A percentile compares a stretch with the other conserved stretches of the same genome.
phyloP scores from a whole-genome alignment of 768 basidiomycete species.

The Amanita jacksonii region DNA sequence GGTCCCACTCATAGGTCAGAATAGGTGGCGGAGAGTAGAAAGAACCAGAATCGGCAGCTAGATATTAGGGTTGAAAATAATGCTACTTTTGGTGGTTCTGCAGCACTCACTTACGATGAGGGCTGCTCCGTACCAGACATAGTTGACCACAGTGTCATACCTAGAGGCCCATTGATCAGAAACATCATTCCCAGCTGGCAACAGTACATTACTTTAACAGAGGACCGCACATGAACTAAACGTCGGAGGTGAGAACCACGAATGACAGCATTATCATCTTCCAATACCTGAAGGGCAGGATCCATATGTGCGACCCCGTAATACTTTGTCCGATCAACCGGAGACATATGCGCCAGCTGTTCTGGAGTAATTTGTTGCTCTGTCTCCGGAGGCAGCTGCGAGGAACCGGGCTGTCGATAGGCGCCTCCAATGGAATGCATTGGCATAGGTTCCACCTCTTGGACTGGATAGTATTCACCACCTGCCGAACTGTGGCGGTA shows the following conservation, averaged over 20 bases:
- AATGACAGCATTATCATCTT: not conserved
- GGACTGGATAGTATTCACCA: slow-evolving; percentile 43
- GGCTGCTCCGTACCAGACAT: slow-evolving; percentile 83
- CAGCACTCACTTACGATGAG: slow-evolving; percentile 73
- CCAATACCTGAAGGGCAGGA: slow-evolving; percentile 62
- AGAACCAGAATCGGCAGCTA: slow-evolving; percentile 73
- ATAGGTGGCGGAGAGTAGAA: slow-evolving; percentile 66
- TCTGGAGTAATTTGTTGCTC: not conserved
- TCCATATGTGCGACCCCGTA: slow-evolving; percentile 58
- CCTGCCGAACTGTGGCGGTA: slow-evolving; percentile 25
- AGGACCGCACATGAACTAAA: slow-evolving; percentile 86
- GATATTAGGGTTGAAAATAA: not conserved
- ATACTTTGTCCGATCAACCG: slow-evolving; percentile 56
- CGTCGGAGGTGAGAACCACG: slow-evolving; percentile 2
- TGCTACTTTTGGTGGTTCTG: not conserved
- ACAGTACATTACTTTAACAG: slow-evolving; percentile 39
- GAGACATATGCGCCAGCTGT: slow-evolving; percentile 40
- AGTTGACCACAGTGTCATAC: slow-evolving; percentile 79
- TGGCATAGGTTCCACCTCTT: slow-evolving; percentile 51
- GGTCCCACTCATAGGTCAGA: slow-evolving; percentile 69
- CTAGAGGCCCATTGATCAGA: slow-evolving; percentile 23
- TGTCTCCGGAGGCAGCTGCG: slow-evolving; percentile 25
- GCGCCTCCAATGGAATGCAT: slow-evolving; percentile 56
- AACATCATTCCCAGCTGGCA: slow-evolving; percentile 1
- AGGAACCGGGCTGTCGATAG: slow-evolving; percentile 23